These are phyloP conservation scores for Berberis vulgaris DNA, from an alignment of 164 flowering plant species.

Conservation along the genomic window DNA sequence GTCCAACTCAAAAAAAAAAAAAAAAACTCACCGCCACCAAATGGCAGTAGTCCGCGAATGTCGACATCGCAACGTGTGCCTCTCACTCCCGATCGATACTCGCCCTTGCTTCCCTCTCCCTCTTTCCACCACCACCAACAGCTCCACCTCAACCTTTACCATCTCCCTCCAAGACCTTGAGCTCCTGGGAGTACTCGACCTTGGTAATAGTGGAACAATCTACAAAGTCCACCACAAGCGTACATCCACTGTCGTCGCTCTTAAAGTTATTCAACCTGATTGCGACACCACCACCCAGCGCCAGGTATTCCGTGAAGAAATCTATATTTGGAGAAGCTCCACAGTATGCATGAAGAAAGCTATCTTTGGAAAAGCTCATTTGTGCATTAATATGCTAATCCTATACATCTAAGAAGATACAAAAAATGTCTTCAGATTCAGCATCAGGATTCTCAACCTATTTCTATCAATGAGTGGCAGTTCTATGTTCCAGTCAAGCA, in stretches of 20 bases:
- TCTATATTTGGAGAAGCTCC: too few species aligned
- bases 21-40: background rate
- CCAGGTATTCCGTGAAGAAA: conserved; percentile 20
- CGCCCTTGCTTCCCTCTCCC: background rate
- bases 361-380: too few species aligned
- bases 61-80: conserved; percentile 30
- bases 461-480: too few species aligned
- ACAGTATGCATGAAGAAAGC: too few species aligned
- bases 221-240: conserved; percentile 58
- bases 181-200: conserved; percentile 49
- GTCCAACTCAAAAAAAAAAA: background rate
- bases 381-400: too few species aligned
- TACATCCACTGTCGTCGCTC: conserved; percentile 44
- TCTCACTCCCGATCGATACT: conserved; percentile 1
- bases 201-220: conserved; percentile 79
- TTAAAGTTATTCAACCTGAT: conserved; percentile 46
- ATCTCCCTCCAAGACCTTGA: conserved; percentile 29
- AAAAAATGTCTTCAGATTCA: too few species aligned
- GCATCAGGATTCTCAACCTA: too few species aligned
- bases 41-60: conserved; percentile 48
- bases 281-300: conserved; percentile 40
- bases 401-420: too few species aligned
- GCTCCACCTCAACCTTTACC: conserved; percentile 2
- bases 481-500: too few species aligned
- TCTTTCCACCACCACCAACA: too few species aligned